These are phyloP conservation scores for Ceratobasidium theobromae DNA, from an alignment of 1,284 basidiomycete genomes.

Conservation along the genomic window DNA sequence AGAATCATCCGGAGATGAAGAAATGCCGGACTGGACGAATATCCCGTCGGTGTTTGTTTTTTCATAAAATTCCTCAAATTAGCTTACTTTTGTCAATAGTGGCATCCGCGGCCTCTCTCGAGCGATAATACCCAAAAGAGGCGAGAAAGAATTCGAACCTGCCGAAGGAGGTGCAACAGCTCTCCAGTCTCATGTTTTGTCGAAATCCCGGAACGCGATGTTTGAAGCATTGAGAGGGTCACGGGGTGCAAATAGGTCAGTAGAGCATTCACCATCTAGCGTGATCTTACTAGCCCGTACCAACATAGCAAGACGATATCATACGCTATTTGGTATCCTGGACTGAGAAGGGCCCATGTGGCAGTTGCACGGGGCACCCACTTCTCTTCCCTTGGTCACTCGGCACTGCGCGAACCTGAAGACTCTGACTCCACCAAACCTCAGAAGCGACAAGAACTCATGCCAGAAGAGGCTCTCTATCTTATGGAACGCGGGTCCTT, in stretches of 20 bases:
- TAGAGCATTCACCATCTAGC: neutral
- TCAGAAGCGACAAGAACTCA: conserved; percentile 65
- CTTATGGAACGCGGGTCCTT: conserved; percentile 85
- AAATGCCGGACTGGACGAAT: conserved; percentile 60
- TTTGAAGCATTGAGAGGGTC: conserved; percentile 74
- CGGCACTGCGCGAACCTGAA: conserved; percentile 48
- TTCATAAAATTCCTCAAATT: neutral
- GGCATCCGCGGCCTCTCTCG: conserved; percentile 33
- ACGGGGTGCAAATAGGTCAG: conserved; percentile 54
- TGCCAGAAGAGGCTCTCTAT: conserved; percentile 94
- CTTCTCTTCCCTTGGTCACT: conserved; percentile 77
- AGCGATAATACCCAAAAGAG: conserved; percentile 81
- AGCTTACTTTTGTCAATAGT: conserved; percentile 22
- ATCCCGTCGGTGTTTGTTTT: conserved; percentile 46
- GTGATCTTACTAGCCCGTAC: neutral
- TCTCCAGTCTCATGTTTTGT: conserved; percentile 75
- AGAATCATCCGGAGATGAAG: conserved; percentile 56
- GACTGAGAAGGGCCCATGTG: conserved; percentile 64
- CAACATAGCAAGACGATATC: conserved; percentile 65
- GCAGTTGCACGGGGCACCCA: conserved; percentile 73
- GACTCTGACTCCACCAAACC: conserved; percentile 34
- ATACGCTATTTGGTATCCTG: conserved; percentile 71
- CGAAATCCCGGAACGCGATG: conserved; percentile 76
- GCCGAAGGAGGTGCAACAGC: conserved; percentile 68
- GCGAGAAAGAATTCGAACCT: conserved; percentile 96